Conservation (phyloP, 495 filamentous ascomycete species). For the Emericellopsis terricola region DNA sequence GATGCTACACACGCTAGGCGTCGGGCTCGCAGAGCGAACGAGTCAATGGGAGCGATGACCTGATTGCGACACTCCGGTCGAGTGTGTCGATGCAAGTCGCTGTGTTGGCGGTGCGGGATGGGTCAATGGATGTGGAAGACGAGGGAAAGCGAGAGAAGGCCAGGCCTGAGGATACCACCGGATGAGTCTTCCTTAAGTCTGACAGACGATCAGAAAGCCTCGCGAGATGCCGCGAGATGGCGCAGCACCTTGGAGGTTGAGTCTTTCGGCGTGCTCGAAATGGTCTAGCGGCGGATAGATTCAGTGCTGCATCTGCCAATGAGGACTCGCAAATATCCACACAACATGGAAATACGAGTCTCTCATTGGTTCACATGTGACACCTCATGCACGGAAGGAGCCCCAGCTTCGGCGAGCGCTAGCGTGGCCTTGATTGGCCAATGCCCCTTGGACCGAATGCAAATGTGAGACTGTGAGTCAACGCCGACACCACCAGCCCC, state of each 20-base stretch:
- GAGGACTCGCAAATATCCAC: not conserved
- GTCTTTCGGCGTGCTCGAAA: slow-evolving; percentile 3
- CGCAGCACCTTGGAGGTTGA: slow-evolving; percentile 1
- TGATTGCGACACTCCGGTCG: too few species aligned
- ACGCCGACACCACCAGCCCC: too few species aligned
- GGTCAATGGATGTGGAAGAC: not conserved
- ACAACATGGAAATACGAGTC: too few species aligned
- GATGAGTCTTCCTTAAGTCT: too few species aligned
- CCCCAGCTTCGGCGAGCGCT: slow-evolving; percentile 1
- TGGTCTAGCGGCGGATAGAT: slow-evolving; percentile 1
- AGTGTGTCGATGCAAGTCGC: not conserved
- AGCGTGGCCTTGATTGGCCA: slow-evolving; percentile 1
- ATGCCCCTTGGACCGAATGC: slow-evolving; percentile 4
- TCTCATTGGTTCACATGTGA: not conserved
- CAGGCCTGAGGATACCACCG: too few species aligned
- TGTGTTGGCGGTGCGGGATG: not conserved
- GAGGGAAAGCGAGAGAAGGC: slow-evolving; percentile 10
- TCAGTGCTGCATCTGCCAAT: not conserved
- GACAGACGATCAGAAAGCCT: too few species aligned
- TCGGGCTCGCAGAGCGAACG: too few species aligned
- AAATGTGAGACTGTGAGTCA: too few species aligned
- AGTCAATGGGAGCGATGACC: too few species aligned
- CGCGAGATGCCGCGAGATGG: not conserved
- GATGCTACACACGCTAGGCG: too few species aligned
- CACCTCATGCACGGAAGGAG: not conserved